Evolutionary conservation across 148 eudicot genomes (phyloP).

Genomic region (Drosera capensis): DNA sequence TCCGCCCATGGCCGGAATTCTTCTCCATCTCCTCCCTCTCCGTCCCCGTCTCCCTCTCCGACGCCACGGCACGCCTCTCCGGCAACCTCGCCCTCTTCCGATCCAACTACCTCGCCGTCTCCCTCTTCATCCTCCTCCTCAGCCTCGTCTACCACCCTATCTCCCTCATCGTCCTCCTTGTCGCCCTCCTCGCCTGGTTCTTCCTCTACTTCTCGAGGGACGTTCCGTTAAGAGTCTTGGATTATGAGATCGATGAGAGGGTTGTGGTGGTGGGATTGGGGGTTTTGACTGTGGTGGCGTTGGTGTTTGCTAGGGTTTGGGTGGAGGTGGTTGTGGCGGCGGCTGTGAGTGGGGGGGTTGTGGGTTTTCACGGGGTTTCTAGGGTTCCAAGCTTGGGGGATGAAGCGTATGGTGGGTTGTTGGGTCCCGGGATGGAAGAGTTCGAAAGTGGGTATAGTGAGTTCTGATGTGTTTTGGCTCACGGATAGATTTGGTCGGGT

Average conservation of each 20-base stretch:
- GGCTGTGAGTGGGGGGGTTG: slow-evolving; percentile 6
- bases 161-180: slow-evolving; percentile 24
- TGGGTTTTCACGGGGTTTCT: slow-evolving; percentile 31
- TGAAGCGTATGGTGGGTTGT: slow-evolving; percentile 39
- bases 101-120: slow-evolving; percentile 32
- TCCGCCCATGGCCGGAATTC: slow-evolving; percentile 44
- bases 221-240: slow-evolving; percentile 19
- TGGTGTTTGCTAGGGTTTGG: slow-evolving; percentile 29
- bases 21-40: slow-evolving; percentile 17
- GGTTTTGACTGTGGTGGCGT: slow-evolving; percentile 11
- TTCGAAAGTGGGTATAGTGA: slow-evolving; percentile 21
- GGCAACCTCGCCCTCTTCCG: slow-evolving; percentile 34
- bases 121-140: slow-evolving; percentile 18
- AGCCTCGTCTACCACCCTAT: slow-evolving; percentile 27
- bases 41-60: slow-evolving; percentile 28
- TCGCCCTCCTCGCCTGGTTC: slow-evolving; percentile 20
- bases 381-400: slow-evolving; percentile 35
- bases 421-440: slow-evolving; percentile 23
- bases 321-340: slow-evolving; percentile 18
- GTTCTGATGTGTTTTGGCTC: too few relatives aligned
- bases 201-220: slow-evolving; percentile 17
- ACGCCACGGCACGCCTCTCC: slow-evolving; percentile 17
- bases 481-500: too few relatives aligned
- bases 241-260: slow-evolving; percentile 21
- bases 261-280: slow-evolving; percentile 11